These are phyloP conservation scores for Yueomyces sinensis DNA, from an alignment of 805 yeast species.

Conservation along the genomic window DNA sequence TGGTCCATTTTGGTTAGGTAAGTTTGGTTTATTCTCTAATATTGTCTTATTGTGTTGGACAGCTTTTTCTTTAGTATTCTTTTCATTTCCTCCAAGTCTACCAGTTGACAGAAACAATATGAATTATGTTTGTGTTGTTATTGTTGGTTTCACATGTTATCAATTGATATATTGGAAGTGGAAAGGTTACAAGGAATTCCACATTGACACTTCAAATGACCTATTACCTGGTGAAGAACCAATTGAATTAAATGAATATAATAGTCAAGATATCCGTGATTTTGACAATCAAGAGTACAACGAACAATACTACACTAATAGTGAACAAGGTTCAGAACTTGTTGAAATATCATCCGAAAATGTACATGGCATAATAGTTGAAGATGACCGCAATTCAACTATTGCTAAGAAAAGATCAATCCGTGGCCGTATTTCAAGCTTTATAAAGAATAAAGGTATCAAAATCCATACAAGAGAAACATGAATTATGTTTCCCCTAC, in stretches of 20 bases:
- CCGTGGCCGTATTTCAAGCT: not conserved
- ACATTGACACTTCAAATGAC: slow-evolving; percentile 15
- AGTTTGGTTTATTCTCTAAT: slow-evolving; percentile 38
- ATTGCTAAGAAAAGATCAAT: too few species aligned
- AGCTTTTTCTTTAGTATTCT: slow-evolving; percentile 43
- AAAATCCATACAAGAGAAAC: not conserved
- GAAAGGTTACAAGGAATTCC: slow-evolving; percentile 25
- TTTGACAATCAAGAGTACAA: too few species aligned
- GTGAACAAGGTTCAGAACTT: too few species aligned
- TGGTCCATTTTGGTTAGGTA: slow-evolving; percentile 61
- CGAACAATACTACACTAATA: too few species aligned
- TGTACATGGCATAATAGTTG: too few species aligned
- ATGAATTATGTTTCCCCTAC: too few species aligned
- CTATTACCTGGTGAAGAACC: slow-evolving; percentile 2
- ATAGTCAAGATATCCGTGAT: too few species aligned
- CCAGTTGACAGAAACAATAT: slow-evolving; percentile 49
- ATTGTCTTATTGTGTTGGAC: slow-evolving; percentile 44
- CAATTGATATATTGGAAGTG: slow-evolving; percentile 40
- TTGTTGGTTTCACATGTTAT: slow-evolving; percentile 33
- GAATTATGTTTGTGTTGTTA: slow-evolving; percentile 55
- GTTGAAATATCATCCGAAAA: not conserved
- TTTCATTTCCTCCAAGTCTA: slow-evolving; percentile 49
- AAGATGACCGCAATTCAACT: too few species aligned
- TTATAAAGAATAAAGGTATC: not conserved
- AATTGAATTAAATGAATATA: too few species aligned